Percentiles rank a stretch among this genome's conserved stretches.
Evolutionary conservation across 352 stramenopile genomes (phyloP).

Genomic region (Globisporangium okanoganense): DNA sequence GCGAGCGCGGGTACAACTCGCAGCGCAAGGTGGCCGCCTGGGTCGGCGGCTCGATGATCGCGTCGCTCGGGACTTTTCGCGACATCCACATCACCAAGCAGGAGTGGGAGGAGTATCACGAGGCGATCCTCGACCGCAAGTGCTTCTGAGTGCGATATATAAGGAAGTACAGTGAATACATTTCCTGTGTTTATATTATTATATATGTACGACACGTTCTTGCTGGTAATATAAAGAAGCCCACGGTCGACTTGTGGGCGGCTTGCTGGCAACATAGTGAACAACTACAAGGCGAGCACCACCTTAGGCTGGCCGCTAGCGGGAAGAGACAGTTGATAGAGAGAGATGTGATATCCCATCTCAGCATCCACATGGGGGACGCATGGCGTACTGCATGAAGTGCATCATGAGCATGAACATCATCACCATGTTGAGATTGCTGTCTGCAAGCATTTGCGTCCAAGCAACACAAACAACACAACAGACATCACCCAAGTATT

Average conservation of each 20-base stretch:
- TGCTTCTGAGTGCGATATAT: conserved; percentile 44
- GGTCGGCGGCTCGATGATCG: conserved; percentile 90
- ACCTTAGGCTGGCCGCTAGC: no score
- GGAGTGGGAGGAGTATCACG: conserved; percentile 89
- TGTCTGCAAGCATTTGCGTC: conserved; percentile 26
- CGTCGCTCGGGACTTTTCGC: conserved; percentile 82
- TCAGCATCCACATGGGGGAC: conserved; percentile 78
- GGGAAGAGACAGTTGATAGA: not conserved
- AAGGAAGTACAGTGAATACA: not conserved
- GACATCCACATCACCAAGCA: conserved; percentile 87
- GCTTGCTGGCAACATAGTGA: no score
- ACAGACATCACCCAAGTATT: not conserved
- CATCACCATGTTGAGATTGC: conserved; percentile 84
- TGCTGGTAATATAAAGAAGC: not conserved
- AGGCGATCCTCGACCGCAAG: conserved; percentile 80
- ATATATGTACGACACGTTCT: not conserved
- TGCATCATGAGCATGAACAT: conserved; percentile 82
- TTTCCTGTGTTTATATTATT: not conserved
- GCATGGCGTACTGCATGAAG: conserved; percentile 88
- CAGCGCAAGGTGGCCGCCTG: conserved; percentile 84
- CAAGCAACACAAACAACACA: no score
- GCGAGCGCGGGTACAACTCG: conserved; percentile 85
- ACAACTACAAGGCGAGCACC: no score
- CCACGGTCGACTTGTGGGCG: not conserved
- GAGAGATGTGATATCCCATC: not conserved